Evolutionary conservation across 2,329 filamentous ascomycete species (phyloP), one percentile per base, ranked within the genome.

Genomic region (Graphiopsis chlorocephala): DNA sequence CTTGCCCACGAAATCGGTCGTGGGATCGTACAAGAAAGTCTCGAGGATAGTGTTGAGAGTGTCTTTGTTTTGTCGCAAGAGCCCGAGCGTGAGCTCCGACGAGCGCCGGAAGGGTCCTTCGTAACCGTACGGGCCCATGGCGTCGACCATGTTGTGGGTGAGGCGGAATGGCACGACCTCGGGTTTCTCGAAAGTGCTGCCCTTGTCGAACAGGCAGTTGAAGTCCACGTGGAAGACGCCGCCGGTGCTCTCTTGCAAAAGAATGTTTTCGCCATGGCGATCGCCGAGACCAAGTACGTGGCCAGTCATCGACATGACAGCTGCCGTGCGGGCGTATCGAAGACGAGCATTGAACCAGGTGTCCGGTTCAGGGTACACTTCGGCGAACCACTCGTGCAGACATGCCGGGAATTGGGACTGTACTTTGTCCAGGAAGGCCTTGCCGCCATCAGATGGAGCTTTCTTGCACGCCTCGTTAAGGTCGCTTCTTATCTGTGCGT

Each of bases 301-400:
- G 58, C 95, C 95, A 4, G 97, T 92, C 86, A 99, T 99, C n/a
- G 93, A 97, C 93, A 99, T 99, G 70, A 99, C 95, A 12, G 96
- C 95, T 72, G 91, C 94, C 0, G 95, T 96, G 4, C 95, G 88
- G 2, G 95, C 96, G 78, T 98, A 99, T 55, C 89, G 87, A 52
- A 98, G 83, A 8, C 95, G 87, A 11, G 94, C 93, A 2, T 88
- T 86, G 77, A 99, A 96, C 95, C 95, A 99, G 1, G 89, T 85
- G 14, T 92, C 91, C 4, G 96, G 93, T 73, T 96, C 93, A 0
- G 95, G 93, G 74, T 97, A 99, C 71, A 93, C 92, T 71, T 96
- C 91, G 23, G 95, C 87, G 77, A 99, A 99, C 95, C 95, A 99
- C 68, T 93, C 86, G 69, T 96, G 90, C 65, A 99, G 86, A 15